These are phyloP conservation scores for Rubus idaeus DNA, from an alignment of 306 rosid genomes.

Conservation along the genomic window DNA sequence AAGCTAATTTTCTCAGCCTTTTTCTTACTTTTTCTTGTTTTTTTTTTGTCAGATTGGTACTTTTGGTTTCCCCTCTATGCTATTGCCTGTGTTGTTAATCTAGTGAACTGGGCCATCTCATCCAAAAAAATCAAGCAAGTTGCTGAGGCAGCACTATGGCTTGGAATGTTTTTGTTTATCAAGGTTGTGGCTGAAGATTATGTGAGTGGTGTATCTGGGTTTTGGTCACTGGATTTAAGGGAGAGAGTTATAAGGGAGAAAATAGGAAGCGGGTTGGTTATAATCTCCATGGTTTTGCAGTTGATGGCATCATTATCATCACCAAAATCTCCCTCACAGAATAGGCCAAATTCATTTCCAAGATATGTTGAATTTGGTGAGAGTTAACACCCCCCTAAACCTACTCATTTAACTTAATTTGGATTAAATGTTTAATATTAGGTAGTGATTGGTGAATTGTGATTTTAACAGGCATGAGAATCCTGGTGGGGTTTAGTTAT, in stretches of 20 bases:
- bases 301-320: conserved; percentile 24
- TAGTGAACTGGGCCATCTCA: conserved; percentile 39
- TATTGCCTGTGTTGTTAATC: conserved; percentile 52
- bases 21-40: background rate
- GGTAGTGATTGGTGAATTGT: background rate
- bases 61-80: conserved; percentile 66
- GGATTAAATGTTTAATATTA: background rate
- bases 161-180: conserved; percentile 37
- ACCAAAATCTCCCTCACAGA: conserved; percentile 19
- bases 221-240: conserved; percentile 60
- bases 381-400: background rate
- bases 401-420: background rate
- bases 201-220: conserved; percentile 38
- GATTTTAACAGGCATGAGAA: conserved; percentile 45
- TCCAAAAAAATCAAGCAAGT: conserved; percentile 27
- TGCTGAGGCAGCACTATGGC: conserved; percentile 35
- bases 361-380: conserved; percentile 43
- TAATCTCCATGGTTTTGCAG: conserved; percentile 46
- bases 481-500: conserved; percentile 55
- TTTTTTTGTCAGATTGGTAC: conserved; percentile 56
- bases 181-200: conserved; percentile 50
- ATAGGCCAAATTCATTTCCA: conserved; percentile 7
- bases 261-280: conserved; percentile 50
- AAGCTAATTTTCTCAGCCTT: background rate
- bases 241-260: conserved; percentile 65